These are phyloP conservation scores for Xylogone sp. DNA, from an alignment of 2,329 filamentous ascomycete species.

Conservation along the genomic window DNA sequence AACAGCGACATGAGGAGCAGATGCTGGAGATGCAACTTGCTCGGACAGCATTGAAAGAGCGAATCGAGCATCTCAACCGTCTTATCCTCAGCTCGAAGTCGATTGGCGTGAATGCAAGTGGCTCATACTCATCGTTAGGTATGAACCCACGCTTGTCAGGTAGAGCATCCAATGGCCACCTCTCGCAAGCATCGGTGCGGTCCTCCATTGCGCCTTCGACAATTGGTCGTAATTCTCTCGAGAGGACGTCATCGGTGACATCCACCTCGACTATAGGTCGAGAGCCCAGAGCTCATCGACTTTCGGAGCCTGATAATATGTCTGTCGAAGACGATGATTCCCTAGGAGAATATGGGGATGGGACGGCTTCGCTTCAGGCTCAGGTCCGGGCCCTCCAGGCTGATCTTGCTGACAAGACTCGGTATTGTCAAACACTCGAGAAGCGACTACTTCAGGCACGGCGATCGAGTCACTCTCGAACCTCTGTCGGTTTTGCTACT, in stretches of 20 bases:
- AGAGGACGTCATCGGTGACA: constrained; percentile 63
- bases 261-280: constrained; percentile 40
- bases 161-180: constrained; percentile 33
- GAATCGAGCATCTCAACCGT: constrained; percentile 94
- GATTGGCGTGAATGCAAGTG: constrained; percentile 81
- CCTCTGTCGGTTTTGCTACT: constrained; percentile 67
- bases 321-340: constrained; percentile 60
- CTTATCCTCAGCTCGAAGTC: constrained; percentile 95
- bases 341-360: constrained; percentile 80
- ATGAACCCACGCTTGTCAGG: constrained; percentile 58
- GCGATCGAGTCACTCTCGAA: constrained; percentile 81
- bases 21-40: constrained; percentile 98
- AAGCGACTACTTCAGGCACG: constrained; percentile 88
- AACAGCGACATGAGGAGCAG: constrained; percentile 89
- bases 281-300: constrained; percentile 15
- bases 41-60: constrained; percentile 90
- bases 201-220: constrained; percentile 68
- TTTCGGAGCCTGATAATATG: constrained; percentile 18
- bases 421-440: constrained; percentile 92
- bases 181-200: constrained; percentile 52
- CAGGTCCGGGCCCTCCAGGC: constrained; percentile 90
- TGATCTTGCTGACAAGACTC: constrained; percentile 95
- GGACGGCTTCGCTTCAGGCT: constrained; percentile 74
- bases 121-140: constrained; percentile 65
- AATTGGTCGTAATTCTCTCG: constrained; percentile 39